Evolutionary conservation across 345 rosid genomes (phyloP).

Genomic region (Hevea brasiliensis): DNA sequence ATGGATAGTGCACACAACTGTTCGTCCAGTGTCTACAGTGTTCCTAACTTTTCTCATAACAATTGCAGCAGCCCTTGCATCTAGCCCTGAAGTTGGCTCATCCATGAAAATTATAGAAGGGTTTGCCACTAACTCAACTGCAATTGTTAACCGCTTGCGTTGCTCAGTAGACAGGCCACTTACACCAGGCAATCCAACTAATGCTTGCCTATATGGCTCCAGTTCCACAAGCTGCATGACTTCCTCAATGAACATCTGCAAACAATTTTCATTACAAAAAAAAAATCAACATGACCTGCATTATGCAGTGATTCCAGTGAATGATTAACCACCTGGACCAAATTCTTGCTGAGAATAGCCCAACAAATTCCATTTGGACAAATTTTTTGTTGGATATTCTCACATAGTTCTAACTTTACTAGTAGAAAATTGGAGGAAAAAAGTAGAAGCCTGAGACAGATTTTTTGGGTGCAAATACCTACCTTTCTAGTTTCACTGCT

Average conservation of each 20-base stretch:
- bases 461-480: no score
- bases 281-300: no score
- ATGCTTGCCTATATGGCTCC: constrained; percentile 50
- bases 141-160: constrained; percentile 83
- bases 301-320: not conserved
- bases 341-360: not conserved
- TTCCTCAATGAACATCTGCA: constrained; percentile 53
- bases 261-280: not conserved
- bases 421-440: no score
- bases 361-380: no score
- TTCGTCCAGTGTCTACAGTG: constrained; percentile 16
- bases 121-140: constrained; percentile 90
- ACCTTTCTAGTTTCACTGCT: constrained; percentile 57
- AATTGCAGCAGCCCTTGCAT: constrained; percentile 16
- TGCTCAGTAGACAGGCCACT: constrained; percentile 89
- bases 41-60: constrained; percentile 17
- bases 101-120: constrained; percentile 54
- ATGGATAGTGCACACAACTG: constrained; percentile 17
- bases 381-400: no score
- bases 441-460: no score
- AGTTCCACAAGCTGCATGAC: constrained; percentile 89
- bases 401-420: no score
- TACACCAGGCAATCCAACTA: constrained; percentile 84
- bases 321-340: not conserved
- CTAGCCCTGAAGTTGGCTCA: constrained; percentile 17